phyloP scores from a whole-genome alignment of 305 asterid genomes.

The Rubia tinctorum region DNA sequence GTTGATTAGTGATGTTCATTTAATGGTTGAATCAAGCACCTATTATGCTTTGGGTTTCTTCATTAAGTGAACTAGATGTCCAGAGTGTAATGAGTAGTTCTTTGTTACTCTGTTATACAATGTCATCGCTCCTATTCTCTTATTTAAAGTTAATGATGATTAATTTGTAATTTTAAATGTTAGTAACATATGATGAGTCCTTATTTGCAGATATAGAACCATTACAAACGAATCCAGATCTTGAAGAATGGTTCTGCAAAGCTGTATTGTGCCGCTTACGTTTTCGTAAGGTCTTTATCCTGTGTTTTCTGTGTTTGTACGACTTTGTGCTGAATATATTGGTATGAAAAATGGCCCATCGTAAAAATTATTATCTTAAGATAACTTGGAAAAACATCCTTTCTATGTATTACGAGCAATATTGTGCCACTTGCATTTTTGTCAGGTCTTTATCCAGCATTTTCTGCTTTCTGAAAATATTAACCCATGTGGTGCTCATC shows the following conservation, averaged over 20 bases:
- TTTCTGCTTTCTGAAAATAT: neutral
- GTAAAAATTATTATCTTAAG: neutral
- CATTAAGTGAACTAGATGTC: neutral
- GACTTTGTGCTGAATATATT: neutral
- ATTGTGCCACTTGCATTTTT: neutral
- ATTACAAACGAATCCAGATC: conserved; percentile 64
- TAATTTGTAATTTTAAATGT: neutral
- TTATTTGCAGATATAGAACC: conserved; percentile 84
- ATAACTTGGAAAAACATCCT: neutral
- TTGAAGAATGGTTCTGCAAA: conserved; percentile 96
- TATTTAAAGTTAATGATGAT: neutral
- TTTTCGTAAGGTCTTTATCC: conserved; percentile 98
- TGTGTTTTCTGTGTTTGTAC: conserved; percentile 36
- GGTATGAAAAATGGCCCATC: neutral
- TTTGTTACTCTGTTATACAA: neutral
- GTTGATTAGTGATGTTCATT: neutral
- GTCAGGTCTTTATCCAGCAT: neutral
- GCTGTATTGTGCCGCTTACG: conserved; percentile 96
- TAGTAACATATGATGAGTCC: conserved; percentile 1
- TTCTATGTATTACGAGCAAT: neutral
- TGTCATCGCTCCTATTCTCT: neutral
- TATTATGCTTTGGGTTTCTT: conserved; percentile 1
- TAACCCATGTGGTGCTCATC: neutral
- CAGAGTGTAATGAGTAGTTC: neutral
- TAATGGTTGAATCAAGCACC: neutral